Evolutionary conservation across 2,329 filamentous ascomycete genomes (phyloP).

Genomic region (Daldinia sp.): DNA sequence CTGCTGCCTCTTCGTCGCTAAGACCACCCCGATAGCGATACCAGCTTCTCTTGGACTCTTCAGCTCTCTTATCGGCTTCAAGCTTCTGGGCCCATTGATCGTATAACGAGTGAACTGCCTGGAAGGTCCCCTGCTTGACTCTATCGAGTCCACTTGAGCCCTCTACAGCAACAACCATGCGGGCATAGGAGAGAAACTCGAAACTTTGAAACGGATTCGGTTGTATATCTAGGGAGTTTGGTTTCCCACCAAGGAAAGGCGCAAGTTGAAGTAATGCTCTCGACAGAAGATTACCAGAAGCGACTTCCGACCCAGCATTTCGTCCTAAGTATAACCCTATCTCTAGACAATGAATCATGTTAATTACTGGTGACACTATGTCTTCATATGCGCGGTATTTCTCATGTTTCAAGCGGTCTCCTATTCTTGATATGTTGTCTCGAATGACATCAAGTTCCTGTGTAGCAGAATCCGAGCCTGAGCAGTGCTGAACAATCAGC

Average conservation of each 20-base stretch:
- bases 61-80: conserved; percentile 79
- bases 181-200: conserved; percentile 65
- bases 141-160: conserved; percentile 57
- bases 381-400: conserved; percentile 86
- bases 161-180: conserved; percentile 61
- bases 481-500: conserved; percentile 53
- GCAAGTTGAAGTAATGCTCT: conserved; percentile 59
- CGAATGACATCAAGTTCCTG: conserved; percentile 65
- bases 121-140: conserved; percentile 69
- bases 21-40: conserved; percentile 85
- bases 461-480: conserved; percentile 51
- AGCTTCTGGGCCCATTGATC: conserved; percentile 83
- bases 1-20: conserved; percentile 80
- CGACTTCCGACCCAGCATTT: conserved; percentile 54
- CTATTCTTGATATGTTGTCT: conserved; percentile 74
- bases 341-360: conserved; percentile 82
- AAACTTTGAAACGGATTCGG: conserved; percentile 52
- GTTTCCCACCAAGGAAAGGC: conserved; percentile 68
- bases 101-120: conserved; percentile 79
- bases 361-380: conserved; percentile 80
- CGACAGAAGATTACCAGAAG: conserved; percentile 38
- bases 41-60: conserved; percentile 78
- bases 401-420: conserved; percentile 73
- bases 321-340: conserved; percentile 77
- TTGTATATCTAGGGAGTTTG: conserved; percentile 46